phyloP scores from a whole-genome alignment of 768 basidiomycete species.

The Boletus sensibilis region DNA sequence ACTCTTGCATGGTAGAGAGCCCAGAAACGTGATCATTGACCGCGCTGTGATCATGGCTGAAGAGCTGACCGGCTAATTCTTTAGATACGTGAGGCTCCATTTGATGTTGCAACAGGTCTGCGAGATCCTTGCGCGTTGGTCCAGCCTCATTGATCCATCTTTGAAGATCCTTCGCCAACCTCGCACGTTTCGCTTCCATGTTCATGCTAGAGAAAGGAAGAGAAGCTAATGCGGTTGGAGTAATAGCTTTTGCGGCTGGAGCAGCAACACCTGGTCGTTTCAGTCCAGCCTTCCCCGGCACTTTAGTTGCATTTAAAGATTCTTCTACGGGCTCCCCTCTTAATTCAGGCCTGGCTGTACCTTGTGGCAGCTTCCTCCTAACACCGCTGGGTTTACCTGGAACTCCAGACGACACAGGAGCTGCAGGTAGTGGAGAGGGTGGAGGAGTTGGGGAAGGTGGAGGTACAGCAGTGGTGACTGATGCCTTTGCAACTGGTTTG shows the following conservation, averaged over 20 bases:
- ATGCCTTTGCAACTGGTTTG: conserved; percentile 29
- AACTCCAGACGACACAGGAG: conserved; percentile 28
- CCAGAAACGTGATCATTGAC: conserved; percentile 90
- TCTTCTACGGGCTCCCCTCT: conserved; percentile 40
- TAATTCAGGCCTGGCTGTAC: conserved; percentile 48
- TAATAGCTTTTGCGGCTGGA: conserved; percentile 30
- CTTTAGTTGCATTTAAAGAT: conserved; percentile 29
- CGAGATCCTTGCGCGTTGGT: conserved; percentile 80
- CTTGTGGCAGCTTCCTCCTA: conserved; percentile 68
- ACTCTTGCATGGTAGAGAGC: conserved; percentile 69
- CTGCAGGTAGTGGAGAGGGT: conserved; percentile 44
- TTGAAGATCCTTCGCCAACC: conserved; percentile 71
- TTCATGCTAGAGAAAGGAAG: conserved; percentile 36
- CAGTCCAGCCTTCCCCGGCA: conserved; percentile 39
- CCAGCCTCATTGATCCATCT: conserved; percentile 88
- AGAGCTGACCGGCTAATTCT: conserved; percentile 73
- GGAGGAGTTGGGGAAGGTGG: conserved; percentile 38
- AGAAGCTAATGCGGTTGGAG: conserved; percentile 34
- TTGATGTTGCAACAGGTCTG: conserved; percentile 82
- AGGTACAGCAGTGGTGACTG: conserved; percentile 19
- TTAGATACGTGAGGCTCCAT: conserved; percentile 85
- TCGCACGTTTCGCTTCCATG: conserved; percentile 52
- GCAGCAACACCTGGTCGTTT: conserved; percentile 44
- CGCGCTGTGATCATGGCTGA: conserved; percentile 94
- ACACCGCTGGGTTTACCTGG: conserved; percentile 58